These are phyloP conservation scores for Hypoxylon rickii DNA, from an alignment of 495 filamentous ascomycete genomes.

Conservation along the genomic window DNA sequence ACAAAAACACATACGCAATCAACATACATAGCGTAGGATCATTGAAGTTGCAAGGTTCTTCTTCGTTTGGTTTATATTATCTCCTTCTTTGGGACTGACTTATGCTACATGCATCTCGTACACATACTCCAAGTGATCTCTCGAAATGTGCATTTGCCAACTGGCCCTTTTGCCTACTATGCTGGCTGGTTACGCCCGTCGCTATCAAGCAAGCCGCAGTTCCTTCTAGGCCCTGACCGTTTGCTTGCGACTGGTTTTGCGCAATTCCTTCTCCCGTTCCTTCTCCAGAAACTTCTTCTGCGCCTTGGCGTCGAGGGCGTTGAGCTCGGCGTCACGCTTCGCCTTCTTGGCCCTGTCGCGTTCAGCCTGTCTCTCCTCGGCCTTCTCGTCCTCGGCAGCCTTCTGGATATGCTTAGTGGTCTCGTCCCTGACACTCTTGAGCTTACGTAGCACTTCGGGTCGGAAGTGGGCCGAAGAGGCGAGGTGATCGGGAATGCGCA, in stretches of 20 bases:
- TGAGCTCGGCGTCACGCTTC: slow-evolving; percentile 83
- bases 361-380: slow-evolving; percentile 79
- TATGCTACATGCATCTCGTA: too few species aligned
- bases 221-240: slow-evolving; percentile 50
- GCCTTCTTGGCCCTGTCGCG: slow-evolving; percentile 88
- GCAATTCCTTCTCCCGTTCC: slow-evolving; percentile 81
- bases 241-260: slow-evolving; percentile 72
- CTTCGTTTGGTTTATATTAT: too few species aligned
- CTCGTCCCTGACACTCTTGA: slow-evolving; percentile 79
- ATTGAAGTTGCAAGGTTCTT: too few species aligned
- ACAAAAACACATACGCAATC: too few species aligned
- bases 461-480: slow-evolving; percentile 81
- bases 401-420: slow-evolving; percentile 79
- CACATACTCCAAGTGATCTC: not conserved
- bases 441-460: slow-evolving; percentile 83
- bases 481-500: slow-evolving; percentile 82
- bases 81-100: too few species aligned
- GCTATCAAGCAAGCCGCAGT: too few species aligned
- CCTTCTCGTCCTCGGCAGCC: slow-evolving; percentile 87
- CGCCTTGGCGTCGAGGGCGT: slow-evolving; percentile 84
- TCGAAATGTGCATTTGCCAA: not conserved
- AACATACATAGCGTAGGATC: too few species aligned
- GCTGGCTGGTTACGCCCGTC: too few species aligned
- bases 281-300: slow-evolving; percentile 94
- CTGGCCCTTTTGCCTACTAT: too few species aligned